Base-by-base conservation (phyloP, 208 protist species). In the Acanthamoeba rhysodes region DNA sequence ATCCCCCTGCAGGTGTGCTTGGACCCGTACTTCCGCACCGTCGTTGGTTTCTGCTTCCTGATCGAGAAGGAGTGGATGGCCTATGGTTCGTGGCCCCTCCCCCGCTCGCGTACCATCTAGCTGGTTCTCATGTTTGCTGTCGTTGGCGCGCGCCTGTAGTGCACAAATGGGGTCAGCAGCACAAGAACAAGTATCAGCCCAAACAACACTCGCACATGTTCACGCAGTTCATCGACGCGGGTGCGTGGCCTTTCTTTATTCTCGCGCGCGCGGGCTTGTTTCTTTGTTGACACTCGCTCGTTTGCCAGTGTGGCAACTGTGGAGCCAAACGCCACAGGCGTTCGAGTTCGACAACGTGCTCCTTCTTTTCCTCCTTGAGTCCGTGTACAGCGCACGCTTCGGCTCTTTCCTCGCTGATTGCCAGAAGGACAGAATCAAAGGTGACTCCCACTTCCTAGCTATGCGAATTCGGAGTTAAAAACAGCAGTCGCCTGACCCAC, bases 1-100 rank as follows among this genome's bases (percentile, higher is more conserved):
- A 0, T 29, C 4, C 3, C 0, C 24, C 24, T 29, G 27, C 24
- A 66, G 59, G 18, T 93, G 55, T 93, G 87, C 27, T 74, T 99
- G 32, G 98, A 99, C 90, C 98, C 98, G 32, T 98, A 98, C 97
- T 99, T 98, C 96, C 98, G 98, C 90, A 99, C 98, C 78, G 96
- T 98, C 41, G 76, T 97, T 12, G 98, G 98, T 29, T 99, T 99
- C 96, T 97, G 96, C 95, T 95, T 97, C 27, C 94, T 99, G 48
- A 93, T 99, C 27, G 98, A 99, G 95, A 99, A 99, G 94, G 98
- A 99, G 93, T 99, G 99, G 94, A 96, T 96, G 85, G 95, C 95
- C 22, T 98, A 98, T 92, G 98, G 98, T 93, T 55, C 3, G 10
- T 18, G 41, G 41, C 9, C 50, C 57, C 59, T 41, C 85, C 29